These are phyloP conservation scores for Cutaneotrichosporon daszewskae DNA, from an alignment of 1,284 basidiomycete species.

Conservation along the genomic window DNA sequence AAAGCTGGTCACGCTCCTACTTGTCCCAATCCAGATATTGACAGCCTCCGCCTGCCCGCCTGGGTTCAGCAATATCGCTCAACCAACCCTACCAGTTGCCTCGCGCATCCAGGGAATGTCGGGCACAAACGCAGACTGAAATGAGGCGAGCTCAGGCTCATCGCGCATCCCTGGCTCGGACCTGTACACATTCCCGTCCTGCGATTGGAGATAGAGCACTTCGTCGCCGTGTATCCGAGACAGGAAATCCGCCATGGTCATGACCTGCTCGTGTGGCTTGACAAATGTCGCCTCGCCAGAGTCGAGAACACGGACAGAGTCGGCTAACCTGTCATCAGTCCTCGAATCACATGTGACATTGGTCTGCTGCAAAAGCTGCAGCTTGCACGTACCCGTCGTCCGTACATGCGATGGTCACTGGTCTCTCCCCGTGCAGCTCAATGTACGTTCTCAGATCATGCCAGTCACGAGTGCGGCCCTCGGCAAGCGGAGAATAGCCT, in stretches of 20 bases:
- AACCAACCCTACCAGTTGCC: slow-evolving; percentile 59
- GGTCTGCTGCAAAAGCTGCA: too few species aligned
- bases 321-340: slow-evolving; percentile 82
- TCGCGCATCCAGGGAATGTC: slow-evolving; percentile 69
- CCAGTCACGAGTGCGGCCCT: slow-evolving; percentile 21
- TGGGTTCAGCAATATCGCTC: slow-evolving; percentile 32
- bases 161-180: slow-evolving; percentile 18
- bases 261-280: slow-evolving; percentile 64
- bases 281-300: slow-evolving; percentile 64
- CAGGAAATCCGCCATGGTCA: slow-evolving; percentile 61
- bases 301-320: slow-evolving; percentile 57
- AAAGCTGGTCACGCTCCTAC: slow-evolving; percentile 68
- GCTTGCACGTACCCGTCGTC: too few species aligned
- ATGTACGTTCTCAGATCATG: slow-evolving; percentile 24
- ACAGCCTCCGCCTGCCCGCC: slow-evolving; percentile 72
- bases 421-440: slow-evolving; percentile 52
- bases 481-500: slow-evolving; percentile 26
- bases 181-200: slow-evolving; percentile 76
- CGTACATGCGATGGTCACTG: slow-evolving; percentile 72
- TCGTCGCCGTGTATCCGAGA: slow-evolving; percentile 50
- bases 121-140: slow-evolving; percentile 60
- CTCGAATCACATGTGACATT: too few species aligned
- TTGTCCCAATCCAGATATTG: slow-evolving; percentile 83
- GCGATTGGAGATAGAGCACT: slow-evolving; percentile 74
- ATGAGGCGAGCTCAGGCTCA: slow-evolving; percentile 58